Evolutionary conservation across 371 early-diverging fungal genomes (phyloP).

Genomic region (Phascolomyces articulosus): DNA sequence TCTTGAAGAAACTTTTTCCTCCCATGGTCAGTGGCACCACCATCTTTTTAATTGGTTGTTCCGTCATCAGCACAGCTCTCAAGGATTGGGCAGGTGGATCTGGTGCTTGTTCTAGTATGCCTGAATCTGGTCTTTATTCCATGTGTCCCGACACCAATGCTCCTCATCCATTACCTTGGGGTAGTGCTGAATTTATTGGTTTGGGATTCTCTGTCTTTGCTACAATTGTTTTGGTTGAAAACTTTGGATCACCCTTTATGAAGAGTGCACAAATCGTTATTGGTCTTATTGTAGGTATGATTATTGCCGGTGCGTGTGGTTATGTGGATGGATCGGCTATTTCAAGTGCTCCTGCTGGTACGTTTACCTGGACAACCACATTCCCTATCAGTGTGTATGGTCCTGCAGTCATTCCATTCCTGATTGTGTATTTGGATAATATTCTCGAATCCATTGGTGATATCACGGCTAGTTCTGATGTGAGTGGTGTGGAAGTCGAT

Average conservation of each 20-base stretch:
- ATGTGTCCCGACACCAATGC: slow-evolving; percentile 58
- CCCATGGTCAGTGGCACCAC: slow-evolving; percentile 65
- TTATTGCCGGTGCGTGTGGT: slow-evolving; percentile 63
- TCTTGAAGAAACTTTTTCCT: slow-evolving; percentile 58
- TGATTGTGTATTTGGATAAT: slow-evolving; percentile 60
- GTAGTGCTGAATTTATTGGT: slow-evolving; percentile 61
- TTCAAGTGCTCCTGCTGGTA: slow-evolving; percentile 54
- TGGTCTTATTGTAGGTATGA: slow-evolving; percentile 63
- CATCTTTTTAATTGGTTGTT: slow-evolving; percentile 61
- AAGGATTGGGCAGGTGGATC: slow-evolving; percentile 65
- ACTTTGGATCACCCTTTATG: slow-evolving; percentile 70
- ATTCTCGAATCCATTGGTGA: slow-evolving; percentile 63
- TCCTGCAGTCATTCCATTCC: slow-evolving; percentile 67
- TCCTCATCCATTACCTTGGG: slow-evolving; percentile 67
- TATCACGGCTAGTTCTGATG: slow-evolving; percentile 69
- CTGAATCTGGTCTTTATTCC: slow-evolving; percentile 55
- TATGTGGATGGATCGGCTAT: slow-evolving; percentile 55
- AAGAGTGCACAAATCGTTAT: slow-evolving; percentile 63
- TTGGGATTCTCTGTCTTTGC: slow-evolving; percentile 65
- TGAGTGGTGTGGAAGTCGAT: slow-evolving; percentile 63
- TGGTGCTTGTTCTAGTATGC: slow-evolving; percentile 39
- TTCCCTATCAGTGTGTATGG: slow-evolving; percentile 63
- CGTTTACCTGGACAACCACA: slow-evolving; percentile 63
- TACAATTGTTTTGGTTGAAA: slow-evolving; percentile 63
- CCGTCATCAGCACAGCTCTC: slow-evolving; percentile 55